phyloP scores from a whole-genome alignment of 2,329 filamentous ascomycete species.

The Colletotrichum euphorbiae region DNA sequence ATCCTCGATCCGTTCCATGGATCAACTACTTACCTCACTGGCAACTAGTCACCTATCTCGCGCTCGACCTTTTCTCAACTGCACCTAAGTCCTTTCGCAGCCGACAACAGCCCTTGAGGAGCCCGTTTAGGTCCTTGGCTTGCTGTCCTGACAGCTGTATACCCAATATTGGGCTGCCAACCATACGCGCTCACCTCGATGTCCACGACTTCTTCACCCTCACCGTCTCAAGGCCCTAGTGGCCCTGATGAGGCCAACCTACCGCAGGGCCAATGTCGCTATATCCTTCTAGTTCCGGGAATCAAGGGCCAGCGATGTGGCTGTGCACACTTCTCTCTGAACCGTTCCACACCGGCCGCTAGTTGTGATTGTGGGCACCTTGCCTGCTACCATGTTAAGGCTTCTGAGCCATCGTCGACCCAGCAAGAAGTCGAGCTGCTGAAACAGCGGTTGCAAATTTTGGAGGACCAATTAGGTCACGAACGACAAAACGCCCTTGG shows the following conservation, averaged over 20 bases:
- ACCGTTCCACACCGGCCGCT: constrained; percentile 64
- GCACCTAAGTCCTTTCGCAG: not conserved
- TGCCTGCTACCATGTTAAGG: constrained; percentile 67
- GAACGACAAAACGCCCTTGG: constrained; percentile 53
- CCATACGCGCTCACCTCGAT: constrained; percentile 34
- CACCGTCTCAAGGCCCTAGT: constrained; percentile 44
- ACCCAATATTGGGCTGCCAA: not conserved
- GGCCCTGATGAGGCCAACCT: constrained; percentile 59
- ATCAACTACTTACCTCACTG: constrained; percentile 5
- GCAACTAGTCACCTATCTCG: constrained; percentile 6
- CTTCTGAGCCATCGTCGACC: constrained; percentile 57
- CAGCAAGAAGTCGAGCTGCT: constrained; percentile 62
- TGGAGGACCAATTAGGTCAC: constrained; percentile 58
- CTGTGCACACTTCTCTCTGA: constrained; percentile 68
- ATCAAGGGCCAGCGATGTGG: constrained; percentile 69
- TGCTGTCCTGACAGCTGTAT: constrained; percentile 20
- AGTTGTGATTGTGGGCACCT: constrained; percentile 70
- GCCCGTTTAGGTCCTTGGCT: not conserved
- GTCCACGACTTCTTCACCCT: constrained; percentile 46
- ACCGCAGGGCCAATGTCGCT: constrained; percentile 69
- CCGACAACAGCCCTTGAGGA: not conserved
- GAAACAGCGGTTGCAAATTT: constrained; percentile 56
- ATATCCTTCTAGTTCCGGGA: constrained; percentile 67
- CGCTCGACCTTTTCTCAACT: constrained; percentile 4
- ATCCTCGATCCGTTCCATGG: constrained; percentile 22